These are phyloP conservation scores for Aciculosporium take DNA, from an alignment of 2,329 filamentous ascomycete species.

Conservation along the genomic window DNA sequence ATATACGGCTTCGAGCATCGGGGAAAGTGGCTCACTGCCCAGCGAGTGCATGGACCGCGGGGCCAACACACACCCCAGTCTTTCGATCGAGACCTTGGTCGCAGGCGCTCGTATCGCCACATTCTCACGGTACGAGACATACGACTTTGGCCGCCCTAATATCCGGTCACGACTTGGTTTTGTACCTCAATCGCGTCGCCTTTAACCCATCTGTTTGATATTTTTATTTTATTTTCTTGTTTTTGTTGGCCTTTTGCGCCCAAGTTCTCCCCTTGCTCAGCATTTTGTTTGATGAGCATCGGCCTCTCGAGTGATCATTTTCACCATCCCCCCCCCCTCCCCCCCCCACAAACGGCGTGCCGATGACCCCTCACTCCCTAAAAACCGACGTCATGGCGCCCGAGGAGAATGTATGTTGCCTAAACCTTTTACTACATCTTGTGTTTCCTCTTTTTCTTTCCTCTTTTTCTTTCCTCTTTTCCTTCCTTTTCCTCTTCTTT, in stretches of 20 bases:
- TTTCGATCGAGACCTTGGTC: neutral
- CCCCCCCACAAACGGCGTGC: neutral
- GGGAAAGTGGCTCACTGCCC: neutral
- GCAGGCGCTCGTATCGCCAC: neutral
- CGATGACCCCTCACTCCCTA: neutral
- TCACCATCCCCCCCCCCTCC: no score
- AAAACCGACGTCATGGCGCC: conserved; percentile 14
- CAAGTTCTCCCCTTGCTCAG: neutral
- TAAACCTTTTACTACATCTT: no score
- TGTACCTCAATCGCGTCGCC: neutral
- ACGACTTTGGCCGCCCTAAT: neutral
- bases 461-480: neutral
- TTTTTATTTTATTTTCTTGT: neutral
- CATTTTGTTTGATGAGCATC: neutral
- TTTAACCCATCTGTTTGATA: neutral
- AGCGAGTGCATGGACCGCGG: no score
- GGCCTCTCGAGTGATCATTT: neutral
- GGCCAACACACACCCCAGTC: neutral
- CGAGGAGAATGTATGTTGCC: conserved; percentile 19
- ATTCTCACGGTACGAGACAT: neutral
- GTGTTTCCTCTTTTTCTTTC: neutral
- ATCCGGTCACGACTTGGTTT: neutral
- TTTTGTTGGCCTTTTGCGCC: neutral
- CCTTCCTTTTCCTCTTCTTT: neutral
- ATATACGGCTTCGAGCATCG: neutral